Conservation (phyloP, 306 rosid genomes). For the Ceratonia siliqua region DNA sequence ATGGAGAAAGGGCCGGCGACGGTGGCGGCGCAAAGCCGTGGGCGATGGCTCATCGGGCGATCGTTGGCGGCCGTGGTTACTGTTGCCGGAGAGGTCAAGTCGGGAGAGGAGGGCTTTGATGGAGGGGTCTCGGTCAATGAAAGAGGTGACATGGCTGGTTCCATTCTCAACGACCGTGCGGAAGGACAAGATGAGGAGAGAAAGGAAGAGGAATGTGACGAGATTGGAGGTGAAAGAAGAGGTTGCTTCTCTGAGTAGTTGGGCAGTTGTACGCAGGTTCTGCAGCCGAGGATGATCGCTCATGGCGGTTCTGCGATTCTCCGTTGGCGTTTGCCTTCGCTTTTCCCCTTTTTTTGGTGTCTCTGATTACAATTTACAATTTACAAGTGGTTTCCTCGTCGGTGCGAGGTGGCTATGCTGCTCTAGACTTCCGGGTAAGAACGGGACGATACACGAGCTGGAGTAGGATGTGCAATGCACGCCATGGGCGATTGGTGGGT, state of each 20-base stretch:
- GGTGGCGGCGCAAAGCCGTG: slow-evolving; percentile 39
- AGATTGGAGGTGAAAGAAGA: slow-evolving; percentile 52
- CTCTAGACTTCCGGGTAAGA: not conserved
- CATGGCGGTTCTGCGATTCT: slow-evolving; percentile 48
- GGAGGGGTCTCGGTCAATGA: slow-evolving; percentile 86
- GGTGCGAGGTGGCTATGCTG: slow-evolving; percentile 28
- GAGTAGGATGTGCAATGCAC: not conserved
- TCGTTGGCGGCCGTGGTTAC: slow-evolving; percentile 21
- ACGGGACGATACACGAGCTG: not conserved
- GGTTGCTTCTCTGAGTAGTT: slow-evolving; percentile 53
- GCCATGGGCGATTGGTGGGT: no score
- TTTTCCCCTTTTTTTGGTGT: not conserved
- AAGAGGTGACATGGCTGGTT: slow-evolving; percentile 64
- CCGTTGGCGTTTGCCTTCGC: not conserved
- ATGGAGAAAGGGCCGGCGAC: slow-evolving; percentile 75
- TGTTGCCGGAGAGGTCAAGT: slow-evolving; percentile 62
- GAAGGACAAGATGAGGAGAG: slow-evolving; percentile 75
- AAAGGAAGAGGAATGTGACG: slow-evolving; percentile 71
- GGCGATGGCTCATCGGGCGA: slow-evolving; percentile 37
- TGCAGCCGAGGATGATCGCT: slow-evolving; percentile 64
- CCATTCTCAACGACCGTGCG: slow-evolving; percentile 76
- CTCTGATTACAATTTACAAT: not conserved
- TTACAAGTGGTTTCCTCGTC: not conserved
- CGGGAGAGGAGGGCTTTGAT: slow-evolving; percentile 74
- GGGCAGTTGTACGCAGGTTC: slow-evolving; percentile 62